Evolutionary conservation across 345 rosid genomes (phyloP), one percentile per base, ranked within the genome.

Genomic region (Jatropha curcas): DNA sequence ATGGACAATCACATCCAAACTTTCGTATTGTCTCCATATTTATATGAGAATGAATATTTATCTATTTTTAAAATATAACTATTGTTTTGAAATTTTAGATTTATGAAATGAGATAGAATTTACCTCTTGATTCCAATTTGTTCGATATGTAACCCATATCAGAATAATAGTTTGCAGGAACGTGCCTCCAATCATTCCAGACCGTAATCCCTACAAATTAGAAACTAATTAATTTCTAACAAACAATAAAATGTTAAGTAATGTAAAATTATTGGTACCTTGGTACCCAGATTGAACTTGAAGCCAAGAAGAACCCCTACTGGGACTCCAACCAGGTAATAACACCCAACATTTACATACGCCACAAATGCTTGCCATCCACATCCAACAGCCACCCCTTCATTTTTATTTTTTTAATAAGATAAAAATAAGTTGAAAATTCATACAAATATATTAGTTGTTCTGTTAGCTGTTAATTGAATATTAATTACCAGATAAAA

Each of bases 301-400:
- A 90, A 88, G 16, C 96, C 96, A 30, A 88, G 85, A 76, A 90
- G 0, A 81, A 85, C 0, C 84, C 96, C 80, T 66, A 1, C 0
- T 14, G 92, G 92, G 67, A 90, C 69, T 22, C 95, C 92, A 57
- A 86, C 71, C 7, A 84, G 4, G 69, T 90, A 88, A 68, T 88
- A 90, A 51, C 92, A 88, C 34, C 85, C 90, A 1, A 90, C 77
- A 11, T 90, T 90, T 20, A 88, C 91, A 55, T 85, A 84, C 1
- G 95, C 92, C 39, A 90, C 91, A 50, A 79, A 85, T 10, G 89
- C 76, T 68, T 88, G 95, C 91, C 95, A 90, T 77, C 92, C 95
- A 57, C 95, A 85, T 27, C 95, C 95, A 45, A 90, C 89, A 2
- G 95, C 92, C 82, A 88, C 92, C 20, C 95, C 90, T n/a, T 48